Percentiles rank a stretch among this genome's conserved stretches.
These are phyloP conservation scores for Volvox reticuliferus DNA, from an alignment of 139 green algal genomes.

Conservation along the genomic window DNA sequence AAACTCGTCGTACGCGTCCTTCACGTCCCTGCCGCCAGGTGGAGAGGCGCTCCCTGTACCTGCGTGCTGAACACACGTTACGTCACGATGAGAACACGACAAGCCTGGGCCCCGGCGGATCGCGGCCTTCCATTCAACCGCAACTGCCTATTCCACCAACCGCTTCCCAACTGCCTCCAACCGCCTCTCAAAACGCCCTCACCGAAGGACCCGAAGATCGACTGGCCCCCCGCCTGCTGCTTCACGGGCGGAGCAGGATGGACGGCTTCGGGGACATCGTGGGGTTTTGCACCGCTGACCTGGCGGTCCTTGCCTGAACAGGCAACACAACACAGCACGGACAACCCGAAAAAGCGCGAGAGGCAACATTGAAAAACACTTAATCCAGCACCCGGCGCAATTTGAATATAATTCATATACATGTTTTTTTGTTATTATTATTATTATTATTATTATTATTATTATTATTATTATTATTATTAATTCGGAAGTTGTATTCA, in stretches of 20 bases:
- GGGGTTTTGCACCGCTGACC: slow-evolving; percentile 37
- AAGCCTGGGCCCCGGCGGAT: no score
- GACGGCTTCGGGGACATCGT: neutral
- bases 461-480: no score
- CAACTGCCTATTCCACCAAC: neutral
- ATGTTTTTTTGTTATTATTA: no score
- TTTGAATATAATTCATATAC: no score
- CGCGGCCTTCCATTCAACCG: no score
- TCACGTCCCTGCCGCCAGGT: slow-evolving; percentile 17
- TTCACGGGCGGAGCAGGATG: neutral
- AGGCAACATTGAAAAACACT: no score
- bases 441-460: no score
- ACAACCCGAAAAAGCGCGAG: no score
- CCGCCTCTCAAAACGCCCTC: neutral
- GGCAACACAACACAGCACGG: neutral
- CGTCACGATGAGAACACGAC: no score
- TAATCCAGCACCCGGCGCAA: no score
- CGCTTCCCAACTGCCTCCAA: neutral
- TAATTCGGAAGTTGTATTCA: no score
- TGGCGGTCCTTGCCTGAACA: slow-evolving; percentile 49
- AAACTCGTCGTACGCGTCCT: slow-evolving; percentile 37
- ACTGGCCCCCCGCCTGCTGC: neutral
- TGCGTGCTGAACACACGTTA: neutral
- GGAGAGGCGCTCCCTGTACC: slow-evolving; percentile 1
- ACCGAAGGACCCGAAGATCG: slow-evolving; percentile 19